Evolutionary conservation across 495 filamentous ascomycete species (phyloP).

Genomic region (Xylaria palmicola): DNA sequence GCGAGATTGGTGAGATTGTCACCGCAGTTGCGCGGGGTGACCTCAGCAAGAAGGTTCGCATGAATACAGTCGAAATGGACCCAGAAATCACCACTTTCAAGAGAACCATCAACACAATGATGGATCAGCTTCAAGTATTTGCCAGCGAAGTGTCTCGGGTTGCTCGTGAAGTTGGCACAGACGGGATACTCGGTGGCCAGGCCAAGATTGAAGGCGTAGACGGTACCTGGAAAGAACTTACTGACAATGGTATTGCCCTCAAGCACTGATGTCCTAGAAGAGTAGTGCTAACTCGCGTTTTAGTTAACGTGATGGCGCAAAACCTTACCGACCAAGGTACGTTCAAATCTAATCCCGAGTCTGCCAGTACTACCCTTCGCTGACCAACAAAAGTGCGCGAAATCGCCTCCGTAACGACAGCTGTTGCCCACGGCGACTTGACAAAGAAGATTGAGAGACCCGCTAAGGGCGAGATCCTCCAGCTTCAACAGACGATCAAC

Average conservation of each 20-base stretch:
- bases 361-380: background rate
- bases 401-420: slow-evolving; percentile 93
- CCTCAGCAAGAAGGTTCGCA: slow-evolving; percentile 94
- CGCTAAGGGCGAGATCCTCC: slow-evolving; percentile 91
- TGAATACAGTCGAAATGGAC: slow-evolving; percentile 96
- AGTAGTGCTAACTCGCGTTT: slow-evolving; percentile 18
- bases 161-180: slow-evolving; percentile 95
- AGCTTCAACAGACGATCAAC: slow-evolving; percentile 97
- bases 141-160: slow-evolving; percentile 96
- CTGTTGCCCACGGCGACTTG: slow-evolving; percentile 93
- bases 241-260: slow-evolving; percentile 73
- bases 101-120: slow-evolving; percentile 96
- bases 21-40: slow-evolving; percentile 95
- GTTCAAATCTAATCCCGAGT: background rate
- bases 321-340: slow-evolving; percentile 60
- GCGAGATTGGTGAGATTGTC: slow-evolving; percentile 96
- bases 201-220: slow-evolving; percentile 92
- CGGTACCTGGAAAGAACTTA: slow-evolving; percentile 97
- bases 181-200: slow-evolving; percentile 95
- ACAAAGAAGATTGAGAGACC: slow-evolving; percentile 95
- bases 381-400: slow-evolving; percentile 68
- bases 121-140: slow-evolving; percentile 97
- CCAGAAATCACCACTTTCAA: slow-evolving; percentile 99
- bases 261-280: background rate
- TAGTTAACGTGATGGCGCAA: slow-evolving; percentile 97